Percentiles rank a stretch among this genome's conserved stretches.
Evolutionary conservation across 768 basidiomycete genomes (phyloP).

Genomic region (Mycena pura): DNA sequence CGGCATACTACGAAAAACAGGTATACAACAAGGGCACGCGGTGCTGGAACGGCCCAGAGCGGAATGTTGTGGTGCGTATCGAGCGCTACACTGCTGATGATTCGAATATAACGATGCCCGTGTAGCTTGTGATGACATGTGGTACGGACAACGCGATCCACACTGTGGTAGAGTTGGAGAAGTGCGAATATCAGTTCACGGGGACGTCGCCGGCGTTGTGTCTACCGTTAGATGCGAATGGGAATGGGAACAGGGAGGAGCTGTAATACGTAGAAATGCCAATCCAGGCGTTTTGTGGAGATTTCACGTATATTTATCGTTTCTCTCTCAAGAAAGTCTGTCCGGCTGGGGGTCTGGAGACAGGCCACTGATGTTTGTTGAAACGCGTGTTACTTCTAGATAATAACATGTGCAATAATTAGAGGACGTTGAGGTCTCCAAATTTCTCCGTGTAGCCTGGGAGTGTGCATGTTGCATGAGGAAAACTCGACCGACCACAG

Average conservation of each 20-base stretch:
- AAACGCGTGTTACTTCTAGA: slow-evolving; percentile 22
- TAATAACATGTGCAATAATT: slow-evolving; percentile 41
- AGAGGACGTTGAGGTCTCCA: slow-evolving; percentile 92
- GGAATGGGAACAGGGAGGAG: slow-evolving; percentile 52
- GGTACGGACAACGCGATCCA: slow-evolving; percentile 84
- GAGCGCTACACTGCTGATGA: too few relatives aligned
- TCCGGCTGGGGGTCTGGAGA: too few relatives aligned
- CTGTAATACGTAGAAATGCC: slow-evolving; percentile 35
- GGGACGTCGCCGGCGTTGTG: slow-evolving; percentile 89
- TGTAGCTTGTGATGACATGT: slow-evolving; percentile 80
- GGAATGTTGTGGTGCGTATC: slow-evolving; percentile 74
- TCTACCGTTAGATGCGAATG: slow-evolving; percentile 52
- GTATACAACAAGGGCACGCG: slow-evolving; percentile 83
- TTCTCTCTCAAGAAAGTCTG: background rate
- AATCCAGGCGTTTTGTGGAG: background rate
- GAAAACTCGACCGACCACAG: background rate
- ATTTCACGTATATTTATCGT: slow-evolving; percentile 18
- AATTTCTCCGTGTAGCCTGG: slow-evolving; percentile 95
- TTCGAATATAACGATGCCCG: slow-evolving; percentile 12
- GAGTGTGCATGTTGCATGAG: slow-evolving; percentile 1
- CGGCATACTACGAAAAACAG: slow-evolving; percentile 83
- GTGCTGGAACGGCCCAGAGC: slow-evolving; percentile 97
- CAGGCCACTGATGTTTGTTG: background rate
- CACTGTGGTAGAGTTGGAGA: slow-evolving; percentile 87
- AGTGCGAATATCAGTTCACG: slow-evolving; percentile 92